Percentiles rank a stretch among this genome's conserved stretches.
These are phyloP conservation scores for Malassezia caprae DNA, from an alignment of 1,284 basidiomycete genomes.

Conservation along the genomic window DNA sequence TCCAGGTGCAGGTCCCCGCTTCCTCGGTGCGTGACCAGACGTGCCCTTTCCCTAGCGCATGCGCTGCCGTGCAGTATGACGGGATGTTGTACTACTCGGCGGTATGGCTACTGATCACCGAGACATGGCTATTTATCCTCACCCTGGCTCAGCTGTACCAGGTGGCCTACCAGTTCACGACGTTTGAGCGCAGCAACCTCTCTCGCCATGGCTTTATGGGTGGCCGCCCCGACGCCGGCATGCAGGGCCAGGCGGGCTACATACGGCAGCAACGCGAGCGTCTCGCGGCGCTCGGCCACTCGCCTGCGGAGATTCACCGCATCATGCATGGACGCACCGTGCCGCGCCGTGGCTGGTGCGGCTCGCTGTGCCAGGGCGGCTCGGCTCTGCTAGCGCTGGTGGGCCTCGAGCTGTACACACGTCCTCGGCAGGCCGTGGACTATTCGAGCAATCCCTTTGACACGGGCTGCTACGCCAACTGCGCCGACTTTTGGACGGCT, in stretches of 20 bases:
- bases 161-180: constrained; percentile 85
- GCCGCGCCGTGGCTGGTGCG: neutral
- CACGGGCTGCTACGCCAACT: constrained; percentile 70
- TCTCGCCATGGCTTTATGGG: constrained; percentile 96
- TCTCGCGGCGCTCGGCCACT: neutral
- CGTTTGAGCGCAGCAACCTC: constrained; percentile 86
- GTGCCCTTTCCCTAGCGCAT: neutral
- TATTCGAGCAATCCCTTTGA: constrained; percentile 85
- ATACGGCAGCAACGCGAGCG: constrained; percentile 12
- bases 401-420: constrained; percentile 85
- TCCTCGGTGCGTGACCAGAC: neutral
- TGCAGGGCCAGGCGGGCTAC: constrained; percentile 13
- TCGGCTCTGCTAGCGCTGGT: constrained; percentile 74
- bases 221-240: constrained; percentile 42
- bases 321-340: constrained; percentile 1
- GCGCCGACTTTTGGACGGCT: constrained; percentile 77
- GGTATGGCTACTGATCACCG: constrained; percentile 76
- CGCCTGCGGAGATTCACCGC: neutral
- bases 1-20: constrained; percentile 15
- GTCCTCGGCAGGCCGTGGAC: constrained; percentile 57
- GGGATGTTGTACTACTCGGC: constrained; percentile 72
- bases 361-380: constrained; percentile 13
- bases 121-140: constrained; percentile 83
- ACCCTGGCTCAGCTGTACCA: constrained; percentile 81
- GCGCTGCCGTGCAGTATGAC: constrained; percentile 56